Conservation (phyloP, 2,329 filamentous ascomycete species). For the Alternaria hordeiaustralica region DNA sequence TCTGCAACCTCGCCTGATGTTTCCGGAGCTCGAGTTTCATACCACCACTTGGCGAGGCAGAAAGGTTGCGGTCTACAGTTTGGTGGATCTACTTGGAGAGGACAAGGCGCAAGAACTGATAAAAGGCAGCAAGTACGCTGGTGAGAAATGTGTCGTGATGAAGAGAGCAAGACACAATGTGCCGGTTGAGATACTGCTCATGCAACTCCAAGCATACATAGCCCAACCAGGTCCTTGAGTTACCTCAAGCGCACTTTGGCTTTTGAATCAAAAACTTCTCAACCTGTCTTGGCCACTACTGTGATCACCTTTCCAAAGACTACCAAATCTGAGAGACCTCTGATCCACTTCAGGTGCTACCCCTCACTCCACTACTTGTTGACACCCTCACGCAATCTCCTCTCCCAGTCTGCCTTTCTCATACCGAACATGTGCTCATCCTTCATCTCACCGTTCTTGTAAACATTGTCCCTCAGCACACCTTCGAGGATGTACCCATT, state of each 20-base stretch:
- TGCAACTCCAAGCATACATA: conserved; percentile 42
- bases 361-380: background rate
- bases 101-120: conserved; percentile 35
- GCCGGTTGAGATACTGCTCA: conserved; percentile 36
- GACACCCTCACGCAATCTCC: background rate
- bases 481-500: conserved; percentile 50
- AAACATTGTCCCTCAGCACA: conserved; percentile 39
- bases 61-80: conserved; percentile 44
- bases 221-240: conserved; percentile 29
- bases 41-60: conserved; percentile 38
- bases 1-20: conserved; percentile 36
- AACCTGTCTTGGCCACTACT: background rate
- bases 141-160: conserved; percentile 35
- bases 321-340: background rate
- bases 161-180: conserved; percentile 38
- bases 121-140: conserved; percentile 27
- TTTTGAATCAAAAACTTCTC: background rate
- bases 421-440: conserved; percentile 47
- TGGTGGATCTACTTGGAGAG: conserved; percentile 43
- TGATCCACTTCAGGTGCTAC: background rate
- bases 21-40: conserved; percentile 39
- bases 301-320: background rate
- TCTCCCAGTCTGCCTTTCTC: conserved; percentile 41
- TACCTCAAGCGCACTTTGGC: background rate
- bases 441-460: conserved; percentile 44